Conservation (phyloP, 1,284 basidiomycete species). For the Gomphus bonarii region DNA sequence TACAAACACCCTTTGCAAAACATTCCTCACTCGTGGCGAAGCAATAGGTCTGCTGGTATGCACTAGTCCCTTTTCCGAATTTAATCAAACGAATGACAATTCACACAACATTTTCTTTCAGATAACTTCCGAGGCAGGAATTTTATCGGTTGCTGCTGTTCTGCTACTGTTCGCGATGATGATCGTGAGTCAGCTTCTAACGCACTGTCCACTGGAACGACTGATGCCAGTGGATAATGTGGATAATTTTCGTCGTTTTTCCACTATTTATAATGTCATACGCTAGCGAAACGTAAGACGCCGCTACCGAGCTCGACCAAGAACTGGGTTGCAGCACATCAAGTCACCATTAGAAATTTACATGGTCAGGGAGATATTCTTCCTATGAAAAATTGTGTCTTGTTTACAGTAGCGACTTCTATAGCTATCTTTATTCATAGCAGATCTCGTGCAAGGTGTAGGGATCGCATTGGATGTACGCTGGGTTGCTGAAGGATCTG, state of each 20-base stretch:
- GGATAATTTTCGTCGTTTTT: no score
- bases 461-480: slow-evolving; percentile 13
- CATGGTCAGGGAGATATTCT: neutral
- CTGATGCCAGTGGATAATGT: no score
- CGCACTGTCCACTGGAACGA: no score
- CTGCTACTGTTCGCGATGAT: neutral
- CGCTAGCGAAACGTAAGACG: slow-evolving; percentile 6
- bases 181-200: no score
- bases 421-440: slow-evolving; percentile 11
- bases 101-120: neutral
- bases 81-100: no score
- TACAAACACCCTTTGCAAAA: no score
- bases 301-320: neutral
- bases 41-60: neutral
- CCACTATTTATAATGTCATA: no score
- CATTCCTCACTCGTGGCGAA: neutral
- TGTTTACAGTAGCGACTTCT: neutral
- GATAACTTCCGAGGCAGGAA: slow-evolving; percentile 2
- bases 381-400: no score
- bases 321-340: no score
- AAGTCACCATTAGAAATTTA: slow-evolving; percentile 9
- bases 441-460: slow-evolving; percentile 15
- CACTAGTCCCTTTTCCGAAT: neutral
- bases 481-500: slow-evolving; percentile 11
- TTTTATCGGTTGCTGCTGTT: slow-evolving; percentile 1